A percentile compares a stretch with the other conserved stretches of the same genome.
These are phyloP conservation scores for Salmacisia buchloeana DNA, from an alignment of 1,284 basidiomycete genomes.

Conservation along the genomic window DNA sequence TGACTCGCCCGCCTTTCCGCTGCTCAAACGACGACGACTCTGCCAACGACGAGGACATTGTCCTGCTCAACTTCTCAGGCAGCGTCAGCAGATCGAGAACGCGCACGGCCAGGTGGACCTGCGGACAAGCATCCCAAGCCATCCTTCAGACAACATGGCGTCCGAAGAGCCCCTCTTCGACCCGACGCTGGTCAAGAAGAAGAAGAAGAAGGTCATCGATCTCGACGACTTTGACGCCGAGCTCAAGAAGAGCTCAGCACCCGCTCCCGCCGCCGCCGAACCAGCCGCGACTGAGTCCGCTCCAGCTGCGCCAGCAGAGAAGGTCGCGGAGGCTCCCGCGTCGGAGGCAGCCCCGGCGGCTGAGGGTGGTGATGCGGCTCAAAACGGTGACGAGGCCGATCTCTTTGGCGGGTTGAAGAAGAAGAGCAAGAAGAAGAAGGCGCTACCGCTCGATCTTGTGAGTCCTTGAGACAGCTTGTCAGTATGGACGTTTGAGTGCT, in stretches of 20 bases:
- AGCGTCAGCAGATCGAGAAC: not conserved
- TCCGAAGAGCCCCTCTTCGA: conserved; percentile 71
- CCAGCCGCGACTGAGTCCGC: conserved; percentile 55
- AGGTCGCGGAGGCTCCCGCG: too few species aligned
- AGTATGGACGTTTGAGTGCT: too few species aligned
- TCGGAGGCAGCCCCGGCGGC: conserved; percentile 52
- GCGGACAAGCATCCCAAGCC: not conserved
- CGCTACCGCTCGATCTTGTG: conserved; percentile 63
- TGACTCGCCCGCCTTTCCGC: too few species aligned
- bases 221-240: conserved; percentile 21
- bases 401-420: conserved; percentile 86
- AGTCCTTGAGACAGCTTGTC: too few species aligned
- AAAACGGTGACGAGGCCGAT: conserved; percentile 60
- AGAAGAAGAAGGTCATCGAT: conserved; percentile 76
- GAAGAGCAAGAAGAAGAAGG: conserved; percentile 81
- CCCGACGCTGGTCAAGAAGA: conserved; percentile 68
- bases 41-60: too few species aligned
- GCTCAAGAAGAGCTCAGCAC: not conserved
- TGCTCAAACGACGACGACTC: too few species aligned
- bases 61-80: too few species aligned
- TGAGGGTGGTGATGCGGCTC: not conserved
- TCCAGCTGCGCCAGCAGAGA: not conserved
- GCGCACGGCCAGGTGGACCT: too few species aligned
- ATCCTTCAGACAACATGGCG: not conserved
- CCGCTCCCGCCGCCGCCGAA: conserved; percentile 2